A percentile compares a stretch with the other conserved stretches of the same genome.
Evolutionary conservation across 441 rosid species (phyloP).

Genomic region (Gossypium aridum): DNA sequence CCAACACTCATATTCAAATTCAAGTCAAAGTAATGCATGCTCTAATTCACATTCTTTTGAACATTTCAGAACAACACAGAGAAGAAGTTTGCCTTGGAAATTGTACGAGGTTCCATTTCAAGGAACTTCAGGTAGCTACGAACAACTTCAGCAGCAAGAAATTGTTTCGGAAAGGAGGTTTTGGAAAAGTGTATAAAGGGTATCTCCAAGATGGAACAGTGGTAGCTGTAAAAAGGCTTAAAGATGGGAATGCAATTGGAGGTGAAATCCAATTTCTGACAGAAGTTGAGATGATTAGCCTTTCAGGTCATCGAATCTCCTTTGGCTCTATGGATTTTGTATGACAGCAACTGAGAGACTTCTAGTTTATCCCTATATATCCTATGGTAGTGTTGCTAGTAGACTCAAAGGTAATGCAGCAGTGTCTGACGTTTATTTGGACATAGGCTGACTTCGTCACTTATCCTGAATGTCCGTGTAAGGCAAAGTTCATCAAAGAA

Average conservation of each 20-base stretch:
- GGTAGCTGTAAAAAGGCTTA: conserved; percentile 81
- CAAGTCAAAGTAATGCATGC: no score
- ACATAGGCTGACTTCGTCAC: neutral
- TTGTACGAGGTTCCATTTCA: conserved; percentile 71
- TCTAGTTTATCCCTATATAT: conserved; percentile 88
- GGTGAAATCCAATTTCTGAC: conserved; percentile 90
- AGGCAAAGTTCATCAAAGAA: neutral
- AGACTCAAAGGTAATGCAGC: conserved; percentile 70
- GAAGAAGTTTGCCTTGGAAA: conserved; percentile 77
- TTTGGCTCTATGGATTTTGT: conserved; percentile 76
- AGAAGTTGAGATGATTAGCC: conserved; percentile 87
- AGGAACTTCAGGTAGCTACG: conserved; percentile 78
- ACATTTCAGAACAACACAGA: conserved; percentile 40
- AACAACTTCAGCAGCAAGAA: conserved; percentile 79
- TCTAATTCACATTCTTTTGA: neutral
- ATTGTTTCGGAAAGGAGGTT: conserved; percentile 81
- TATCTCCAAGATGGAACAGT: conserved; percentile 65
- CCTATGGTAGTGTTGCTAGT: conserved; percentile 89
- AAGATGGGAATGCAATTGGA: conserved; percentile 62
- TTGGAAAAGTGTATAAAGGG: conserved; percentile 88
- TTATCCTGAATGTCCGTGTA: neutral
- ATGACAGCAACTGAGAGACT: conserved; percentile 70
- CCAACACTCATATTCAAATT: no score
- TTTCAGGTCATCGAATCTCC: conserved; percentile 91
- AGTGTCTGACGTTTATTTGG: neutral